These are phyloP conservation scores for Fusarium goolgardi DNA, from an alignment of 2,329 filamentous ascomycete genomes.

Conservation along the genomic window DNA sequence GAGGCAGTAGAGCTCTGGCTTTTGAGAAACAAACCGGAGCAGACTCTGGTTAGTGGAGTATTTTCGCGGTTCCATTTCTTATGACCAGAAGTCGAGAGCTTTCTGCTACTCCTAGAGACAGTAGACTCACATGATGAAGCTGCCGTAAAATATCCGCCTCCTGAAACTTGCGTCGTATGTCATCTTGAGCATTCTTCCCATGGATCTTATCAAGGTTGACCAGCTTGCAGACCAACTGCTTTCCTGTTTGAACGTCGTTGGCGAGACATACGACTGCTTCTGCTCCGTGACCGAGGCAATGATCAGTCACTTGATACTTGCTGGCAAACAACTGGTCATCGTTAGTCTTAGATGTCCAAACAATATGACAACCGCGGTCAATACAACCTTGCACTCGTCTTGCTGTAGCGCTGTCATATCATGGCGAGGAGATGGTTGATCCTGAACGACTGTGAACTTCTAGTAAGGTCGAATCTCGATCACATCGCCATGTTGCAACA, in stretches of 20 bases:
- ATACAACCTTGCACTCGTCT: constrained; percentile 50
- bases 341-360: neutral
- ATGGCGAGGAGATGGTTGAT: constrained; percentile 38
- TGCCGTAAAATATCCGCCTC: constrained; percentile 66
- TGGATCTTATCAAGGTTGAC: constrained; percentile 60
- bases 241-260: constrained; percentile 61
- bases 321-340: constrained; percentile 49
- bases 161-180: constrained; percentile 56
- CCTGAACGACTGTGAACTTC: constrained; percentile 53
- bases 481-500: constrained; percentile 63
- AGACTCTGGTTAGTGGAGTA: neutral
- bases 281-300: constrained; percentile 54
- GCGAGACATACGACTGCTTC: constrained; percentile 55
- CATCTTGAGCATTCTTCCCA: constrained; percentile 43
- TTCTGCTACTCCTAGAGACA: neutral
- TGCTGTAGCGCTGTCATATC: constrained; percentile 49
- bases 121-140: constrained; percentile 62
- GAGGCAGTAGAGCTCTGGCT: neutral
- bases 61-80: neutral
- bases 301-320: constrained; percentile 51
- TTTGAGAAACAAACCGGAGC: neutral
- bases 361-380: too few relatives aligned
- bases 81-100: neutral
- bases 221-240: constrained; percentile 77
- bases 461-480: constrained; percentile 57